These are phyloP conservation scores for Ogataea neopini DNA, from an alignment of 805 yeast species.

Conservation along the genomic window DNA sequence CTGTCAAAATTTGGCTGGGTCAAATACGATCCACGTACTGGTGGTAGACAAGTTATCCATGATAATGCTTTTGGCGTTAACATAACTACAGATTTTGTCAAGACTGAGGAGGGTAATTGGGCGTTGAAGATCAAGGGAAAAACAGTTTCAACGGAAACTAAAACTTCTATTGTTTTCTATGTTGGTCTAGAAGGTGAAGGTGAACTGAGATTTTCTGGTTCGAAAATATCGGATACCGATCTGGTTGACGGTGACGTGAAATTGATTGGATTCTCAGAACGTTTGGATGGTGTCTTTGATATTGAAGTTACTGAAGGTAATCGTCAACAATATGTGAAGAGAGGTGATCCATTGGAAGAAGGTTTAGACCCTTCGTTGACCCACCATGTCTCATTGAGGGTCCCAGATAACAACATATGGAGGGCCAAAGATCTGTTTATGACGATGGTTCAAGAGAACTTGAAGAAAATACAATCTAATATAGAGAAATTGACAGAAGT, in stretches of 20 bases:
- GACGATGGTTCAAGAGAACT: slow-evolving; percentile 67
- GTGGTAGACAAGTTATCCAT: slow-evolving; percentile 76
- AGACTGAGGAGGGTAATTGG: slow-evolving; percentile 80
- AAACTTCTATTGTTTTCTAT: slow-evolving; percentile 74
- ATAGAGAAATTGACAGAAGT: slow-evolving; percentile 28
- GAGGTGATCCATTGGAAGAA: slow-evolving; percentile 33
- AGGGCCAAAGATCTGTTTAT: slow-evolving; percentile 73
- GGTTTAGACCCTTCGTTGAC: slow-evolving; percentile 58
- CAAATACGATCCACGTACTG: slow-evolving; percentile 81
- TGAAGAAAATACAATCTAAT: slow-evolving; percentile 44
- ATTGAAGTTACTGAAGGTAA: slow-evolving; percentile 58
- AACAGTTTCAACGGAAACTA: slow-evolving; percentile 52
- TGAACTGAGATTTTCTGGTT: slow-evolving; percentile 42
- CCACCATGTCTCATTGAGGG: slow-evolving; percentile 65
- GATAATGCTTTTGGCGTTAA: slow-evolving; percentile 67
- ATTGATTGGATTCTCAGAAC: slow-evolving; percentile 56
- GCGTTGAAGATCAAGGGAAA: slow-evolving; percentile 68
- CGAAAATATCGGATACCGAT: slow-evolving; percentile 27
- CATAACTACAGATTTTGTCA: slow-evolving; percentile 72
- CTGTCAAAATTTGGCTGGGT: slow-evolving; percentile 81
- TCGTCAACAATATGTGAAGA: slow-evolving; percentile 44
- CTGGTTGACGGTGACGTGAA: slow-evolving; percentile 38
- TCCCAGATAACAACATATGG: slow-evolving; percentile 78
- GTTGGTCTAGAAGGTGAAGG: slow-evolving; percentile 72
- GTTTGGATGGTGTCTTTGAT: slow-evolving; percentile 63